phyloP scores from a whole-genome alignment of 495 filamentous ascomycete species.

The Annulohypoxylon maeteangense region DNA sequence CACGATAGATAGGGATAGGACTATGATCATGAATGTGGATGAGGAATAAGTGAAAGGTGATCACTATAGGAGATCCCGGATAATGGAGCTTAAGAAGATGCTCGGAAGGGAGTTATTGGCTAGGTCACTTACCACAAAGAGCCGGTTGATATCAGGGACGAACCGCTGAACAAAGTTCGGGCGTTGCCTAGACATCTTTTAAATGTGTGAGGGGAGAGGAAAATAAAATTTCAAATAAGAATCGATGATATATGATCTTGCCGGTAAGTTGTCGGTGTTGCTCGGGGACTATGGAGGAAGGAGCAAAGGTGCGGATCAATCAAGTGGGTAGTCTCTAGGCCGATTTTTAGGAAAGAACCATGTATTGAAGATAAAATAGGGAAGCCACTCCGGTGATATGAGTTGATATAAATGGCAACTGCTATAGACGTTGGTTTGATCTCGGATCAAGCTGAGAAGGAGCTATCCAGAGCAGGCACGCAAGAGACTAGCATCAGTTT shows the following conservation, averaged over 20 bases:
- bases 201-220: background rate
- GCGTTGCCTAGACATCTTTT: slow-evolving; percentile 18
- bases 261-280: background rate
- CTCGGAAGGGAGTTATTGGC: background rate
- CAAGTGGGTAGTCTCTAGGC: background rate
- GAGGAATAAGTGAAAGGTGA: background rate
- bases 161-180: slow-evolving; percentile 23
- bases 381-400: background rate
- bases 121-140: slow-evolving; percentile 33
- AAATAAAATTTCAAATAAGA: background rate
- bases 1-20: background rate
- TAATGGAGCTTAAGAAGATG: background rate
- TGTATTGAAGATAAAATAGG: background rate
- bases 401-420: background rate
- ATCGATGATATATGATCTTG: background rate
- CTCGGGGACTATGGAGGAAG: background rate
- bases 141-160: slow-evolving; percentile 32
- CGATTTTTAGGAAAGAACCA: background rate
- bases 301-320: background rate
- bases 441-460: background rate
- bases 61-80: background rate
- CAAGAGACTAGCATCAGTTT: background rate
- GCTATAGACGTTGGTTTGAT: background rate
- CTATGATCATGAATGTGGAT: background rate
- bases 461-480: background rate